Evolutionary conservation across 805 yeast species (phyloP).

Genomic region (Starmerella sp.): DNA sequence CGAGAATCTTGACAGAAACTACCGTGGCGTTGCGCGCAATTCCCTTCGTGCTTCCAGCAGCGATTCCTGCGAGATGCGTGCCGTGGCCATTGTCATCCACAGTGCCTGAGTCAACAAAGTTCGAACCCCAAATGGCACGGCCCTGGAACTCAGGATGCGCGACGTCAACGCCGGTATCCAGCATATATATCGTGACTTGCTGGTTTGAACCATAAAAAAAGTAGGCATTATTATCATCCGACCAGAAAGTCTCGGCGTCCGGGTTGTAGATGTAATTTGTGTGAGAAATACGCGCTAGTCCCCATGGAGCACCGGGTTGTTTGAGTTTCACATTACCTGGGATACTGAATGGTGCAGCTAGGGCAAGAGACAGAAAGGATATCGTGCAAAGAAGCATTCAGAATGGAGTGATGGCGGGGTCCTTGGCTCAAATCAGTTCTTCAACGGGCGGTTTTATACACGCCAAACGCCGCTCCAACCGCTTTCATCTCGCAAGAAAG

Average conservation of each 20-base stretch:
- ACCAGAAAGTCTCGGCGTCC: conserved; percentile 35
- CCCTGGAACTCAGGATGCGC: conserved; percentile 70
- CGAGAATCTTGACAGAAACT: conserved; percentile 74
- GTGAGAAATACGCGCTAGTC: conserved; percentile 81
- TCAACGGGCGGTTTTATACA: neutral
- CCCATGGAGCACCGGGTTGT: conserved; percentile 90
- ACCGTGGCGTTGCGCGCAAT: conserved; percentile 70
- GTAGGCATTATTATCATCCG: conserved; percentile 69
- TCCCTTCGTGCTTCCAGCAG: conserved; percentile 69
- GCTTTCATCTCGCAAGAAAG: too few relatives aligned
- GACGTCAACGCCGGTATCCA: conserved; percentile 79
- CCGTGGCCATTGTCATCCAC: conserved; percentile 94
- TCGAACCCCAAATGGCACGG: conserved; percentile 78
- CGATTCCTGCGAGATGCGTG: conserved; percentile 94
- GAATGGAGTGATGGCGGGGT: neutral
- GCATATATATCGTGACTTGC: conserved; percentile 46
- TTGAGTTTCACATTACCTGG: neutral
- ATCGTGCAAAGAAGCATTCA: neutral
- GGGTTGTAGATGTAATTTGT: conserved; percentile 48
- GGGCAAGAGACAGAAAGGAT: neutral
- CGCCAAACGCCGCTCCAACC: too few relatives aligned
- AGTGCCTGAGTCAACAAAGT: conserved; percentile 59
- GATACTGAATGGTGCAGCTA: neutral
- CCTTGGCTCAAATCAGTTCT: neutral
- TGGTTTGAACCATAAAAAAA: neutral